Evolutionary conservation across 352 stramenopile genomes (phyloP).

Genomic region (Globisporangium cystogenes): DNA sequence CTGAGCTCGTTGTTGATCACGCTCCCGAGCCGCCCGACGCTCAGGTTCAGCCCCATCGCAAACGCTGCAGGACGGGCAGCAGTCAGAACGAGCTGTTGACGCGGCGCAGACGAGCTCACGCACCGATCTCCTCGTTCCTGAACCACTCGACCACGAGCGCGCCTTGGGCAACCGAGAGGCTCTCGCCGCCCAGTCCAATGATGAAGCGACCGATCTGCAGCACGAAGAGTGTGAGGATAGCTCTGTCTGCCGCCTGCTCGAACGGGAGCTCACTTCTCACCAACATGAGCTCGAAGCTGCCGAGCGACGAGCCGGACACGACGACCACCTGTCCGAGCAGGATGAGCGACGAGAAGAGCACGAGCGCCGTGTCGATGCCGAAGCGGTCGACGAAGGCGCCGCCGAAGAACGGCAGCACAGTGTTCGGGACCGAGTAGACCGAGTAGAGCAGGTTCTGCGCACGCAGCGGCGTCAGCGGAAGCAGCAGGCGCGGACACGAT

Average conservation of each 20-base stretch:
- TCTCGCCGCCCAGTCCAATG: constrained; percentile 92
- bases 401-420: constrained; percentile 92
- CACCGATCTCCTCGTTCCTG: constrained; percentile 84
- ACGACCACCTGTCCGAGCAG: constrained; percentile 86
- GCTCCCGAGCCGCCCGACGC: constrained; percentile 83
- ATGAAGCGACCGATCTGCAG: constrained; percentile 79
- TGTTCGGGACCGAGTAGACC: constrained; percentile 91
- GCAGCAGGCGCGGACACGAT: neutral
- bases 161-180: constrained; percentile 84
- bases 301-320: constrained; percentile 71
- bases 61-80: constrained; percentile 36
- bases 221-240: neutral
- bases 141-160: constrained; percentile 92
- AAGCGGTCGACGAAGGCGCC: constrained; percentile 89
- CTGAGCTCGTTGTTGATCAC: constrained; percentile 93
- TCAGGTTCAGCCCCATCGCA: constrained; percentile 91
- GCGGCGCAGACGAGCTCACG: neutral
- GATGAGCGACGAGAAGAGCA: constrained; percentile 83
- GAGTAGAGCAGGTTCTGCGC: constrained; percentile 92
- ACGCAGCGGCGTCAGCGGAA: neutral
- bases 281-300: constrained; percentile 78
- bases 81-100: neutral
- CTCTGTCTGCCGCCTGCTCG: neutral
- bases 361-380: constrained; percentile 74
- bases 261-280: constrained; percentile 7